Base-by-base conservation (phyloP, 2,329 filamentous ascomycete genomes). In the Arachnopeziza araneosa region DNA sequence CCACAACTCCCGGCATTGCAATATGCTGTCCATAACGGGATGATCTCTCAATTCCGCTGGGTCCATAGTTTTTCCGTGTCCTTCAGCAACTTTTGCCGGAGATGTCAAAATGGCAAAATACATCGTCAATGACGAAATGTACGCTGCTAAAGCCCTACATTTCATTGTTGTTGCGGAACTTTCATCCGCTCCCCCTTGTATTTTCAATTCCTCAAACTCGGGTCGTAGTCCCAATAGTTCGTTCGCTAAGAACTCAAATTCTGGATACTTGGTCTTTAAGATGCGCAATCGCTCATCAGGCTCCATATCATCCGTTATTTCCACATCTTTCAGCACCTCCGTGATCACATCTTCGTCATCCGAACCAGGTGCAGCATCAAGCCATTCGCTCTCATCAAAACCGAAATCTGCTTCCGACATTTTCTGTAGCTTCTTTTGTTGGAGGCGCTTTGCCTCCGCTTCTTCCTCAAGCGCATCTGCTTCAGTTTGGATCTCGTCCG, bases 21-120 rank as follows among this genome's bases (percentile, higher is more conserved):
- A 77, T 44, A 99, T 75, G 19, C 84, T 89, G 61, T 89, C 86
- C 91, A 99, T 98, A 62, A 99, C 84, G 17, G 91, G 87, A 74
- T 99, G 95, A 57, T 96, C 90, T 62, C 91, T 87, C 50, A 99
- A 77, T 67, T 96, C 87, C n/a, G 82, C 79, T 5, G 93, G 89
- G 58, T 90, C 82, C 64, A 96, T 75, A 0, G 90, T 81, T 60
- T 85, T 81, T 14, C 76, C 75, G 0, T 77, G 74, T 8, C 79
- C 80, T 44, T 79, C 75, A 0, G 78, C 77, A 60, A 86, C 84
- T 55, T 86, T 80, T 1, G 87, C 82, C 0, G 91, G 87, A 0
- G 91, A 96, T 12, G 91, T 91, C n/a, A 99, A 78, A 44, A 98
- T 83, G 48, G 93, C 90, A 73, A 99, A 96, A 75, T 99, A 99